Evolutionary conservation across 139 green algal species (phyloP).

Genomic region (Chlorella sp.): DNA sequence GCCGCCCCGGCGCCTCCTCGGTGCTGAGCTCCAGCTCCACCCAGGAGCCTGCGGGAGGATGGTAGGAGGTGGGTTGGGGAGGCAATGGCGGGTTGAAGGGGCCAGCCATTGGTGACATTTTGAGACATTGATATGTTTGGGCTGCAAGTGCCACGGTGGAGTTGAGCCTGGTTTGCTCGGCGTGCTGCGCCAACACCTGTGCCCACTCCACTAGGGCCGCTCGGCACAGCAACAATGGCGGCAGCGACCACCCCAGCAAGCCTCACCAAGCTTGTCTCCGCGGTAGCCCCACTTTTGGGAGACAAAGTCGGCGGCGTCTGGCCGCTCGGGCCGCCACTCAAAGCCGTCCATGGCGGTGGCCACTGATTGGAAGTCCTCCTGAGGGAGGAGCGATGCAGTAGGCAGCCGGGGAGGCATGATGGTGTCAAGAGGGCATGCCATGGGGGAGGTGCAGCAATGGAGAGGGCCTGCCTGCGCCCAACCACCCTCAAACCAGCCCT

Average conservation of each 20-base stretch:
- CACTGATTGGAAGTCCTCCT: conserved; percentile 5
- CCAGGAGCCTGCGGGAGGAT: not conserved
- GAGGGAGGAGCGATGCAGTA: not conserved
- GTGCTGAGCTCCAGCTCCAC: conserved; percentile 15
- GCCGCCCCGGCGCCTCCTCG: not conserved
- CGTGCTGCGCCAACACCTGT: too few relatives aligned
- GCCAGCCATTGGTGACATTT: too few relatives aligned
- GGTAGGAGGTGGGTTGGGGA: not conserved
- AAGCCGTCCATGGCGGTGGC: not conserved
- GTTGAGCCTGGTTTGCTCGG: too few relatives aligned
- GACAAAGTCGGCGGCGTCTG: not conserved
- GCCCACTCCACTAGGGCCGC: too few relatives aligned
- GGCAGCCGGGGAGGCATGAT: too few relatives aligned
- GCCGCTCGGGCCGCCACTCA: not conserved
- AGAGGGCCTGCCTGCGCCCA: too few relatives aligned
- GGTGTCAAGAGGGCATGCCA: not conserved
- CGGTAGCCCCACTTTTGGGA: conserved; percentile 13
- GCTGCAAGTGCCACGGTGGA: too few relatives aligned
- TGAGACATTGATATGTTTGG: too few relatives aligned
- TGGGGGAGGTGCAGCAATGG: not conserved
- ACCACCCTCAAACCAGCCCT: too few relatives aligned
- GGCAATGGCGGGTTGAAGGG: not conserved
- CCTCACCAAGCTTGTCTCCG: not conserved
- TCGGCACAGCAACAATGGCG: too few relatives aligned
- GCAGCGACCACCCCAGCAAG: too few relatives aligned